These are phyloP conservation scores for Aspergillus versicolor DNA, from an alignment of 2,329 filamentous ascomycete genomes.

Conservation along the genomic window DNA sequence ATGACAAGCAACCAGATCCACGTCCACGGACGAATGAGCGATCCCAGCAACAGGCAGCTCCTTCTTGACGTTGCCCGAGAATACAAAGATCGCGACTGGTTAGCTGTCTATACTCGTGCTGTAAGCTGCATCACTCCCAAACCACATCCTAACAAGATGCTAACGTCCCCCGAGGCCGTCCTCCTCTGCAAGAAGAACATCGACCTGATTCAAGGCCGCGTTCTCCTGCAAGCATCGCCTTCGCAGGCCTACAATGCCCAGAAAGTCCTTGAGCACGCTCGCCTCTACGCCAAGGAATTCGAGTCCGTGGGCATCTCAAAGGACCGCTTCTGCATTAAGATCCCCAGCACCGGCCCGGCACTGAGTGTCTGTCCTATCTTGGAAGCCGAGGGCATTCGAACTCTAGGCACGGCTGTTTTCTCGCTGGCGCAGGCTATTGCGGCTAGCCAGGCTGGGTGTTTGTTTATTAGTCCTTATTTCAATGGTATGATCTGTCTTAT, in stretches of 20 bases:
- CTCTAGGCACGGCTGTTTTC: conserved; percentile 51
- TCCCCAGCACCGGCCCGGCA: conserved; percentile 50
- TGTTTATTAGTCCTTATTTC: conserved; percentile 53
- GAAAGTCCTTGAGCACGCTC: conserved; percentile 48
- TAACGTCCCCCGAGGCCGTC: background rate
- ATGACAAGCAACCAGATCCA: conserved; percentile 7
- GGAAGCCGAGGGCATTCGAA: conserved; percentile 46
- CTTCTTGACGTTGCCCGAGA: background rate
- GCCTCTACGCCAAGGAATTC: conserved; percentile 50
- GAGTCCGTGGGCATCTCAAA: conserved; percentile 45
- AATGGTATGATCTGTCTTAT: conserved; percentile 36
- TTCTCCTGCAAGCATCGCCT: conserved; percentile 50
- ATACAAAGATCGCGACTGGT: background rate
- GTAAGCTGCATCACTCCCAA: background rate
- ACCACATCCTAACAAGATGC: background rate
- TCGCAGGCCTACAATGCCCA: conserved; percentile 49
- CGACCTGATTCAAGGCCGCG: conserved; percentile 47
- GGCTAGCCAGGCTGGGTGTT: conserved; percentile 48
- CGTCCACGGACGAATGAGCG: conserved; percentile 1
- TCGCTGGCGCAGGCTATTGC: conserved; percentile 51
- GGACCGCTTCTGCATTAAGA: conserved; percentile 54
- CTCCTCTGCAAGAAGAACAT: conserved; percentile 34
- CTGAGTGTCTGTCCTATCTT: conserved; percentile 48
- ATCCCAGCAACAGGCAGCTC: background rate
- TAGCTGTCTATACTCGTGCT: background rate